Conservation (phyloP, 352 stramenopile genomes). For the Globisporangium spinosum region DNA sequence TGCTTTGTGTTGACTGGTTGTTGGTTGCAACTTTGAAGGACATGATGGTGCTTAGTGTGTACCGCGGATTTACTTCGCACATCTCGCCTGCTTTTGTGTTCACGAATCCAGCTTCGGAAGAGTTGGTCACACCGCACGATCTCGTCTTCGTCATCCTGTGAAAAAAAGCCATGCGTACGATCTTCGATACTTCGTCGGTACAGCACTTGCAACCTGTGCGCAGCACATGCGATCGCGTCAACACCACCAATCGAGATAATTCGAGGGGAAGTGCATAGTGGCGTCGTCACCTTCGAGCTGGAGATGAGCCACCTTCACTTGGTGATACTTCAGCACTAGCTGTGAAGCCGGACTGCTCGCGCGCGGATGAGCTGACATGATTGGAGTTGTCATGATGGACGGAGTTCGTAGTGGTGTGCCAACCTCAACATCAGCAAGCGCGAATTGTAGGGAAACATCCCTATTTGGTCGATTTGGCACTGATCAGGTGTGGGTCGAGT, state of each 20-base stretch:
- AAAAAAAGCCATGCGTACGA: not conserved
- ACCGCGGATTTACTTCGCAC: conserved; percentile 32
- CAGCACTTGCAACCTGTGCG: no score
- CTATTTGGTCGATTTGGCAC: not conserved
- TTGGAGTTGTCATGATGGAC: not conserved
- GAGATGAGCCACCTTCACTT: no score
- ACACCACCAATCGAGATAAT: no score
- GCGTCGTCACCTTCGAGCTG: no score
- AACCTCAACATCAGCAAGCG: not conserved
- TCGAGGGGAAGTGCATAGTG: no score
- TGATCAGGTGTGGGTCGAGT: not conserved
- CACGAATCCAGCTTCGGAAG: conserved; percentile 58
- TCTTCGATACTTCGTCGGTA: not conserved
- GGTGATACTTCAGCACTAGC: no score
- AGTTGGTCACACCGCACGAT: conserved; percentile 55
- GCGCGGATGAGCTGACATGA: not conserved
- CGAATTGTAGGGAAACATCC: not conserved
- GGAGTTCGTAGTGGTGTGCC: not conserved
- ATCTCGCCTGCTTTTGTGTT: conserved; percentile 53
- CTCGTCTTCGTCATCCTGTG: conserved; percentile 69
- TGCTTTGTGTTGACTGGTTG: conserved; percentile 10
- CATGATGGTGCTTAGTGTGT: conserved; percentile 56
- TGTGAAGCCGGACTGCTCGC: no score
- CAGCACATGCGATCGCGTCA: no score
- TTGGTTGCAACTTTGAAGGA: conserved; percentile 26